phyloP scores from a whole-genome alignment of 495 filamentous ascomycete species.

The Neurospora tetrasperma region DNA sequence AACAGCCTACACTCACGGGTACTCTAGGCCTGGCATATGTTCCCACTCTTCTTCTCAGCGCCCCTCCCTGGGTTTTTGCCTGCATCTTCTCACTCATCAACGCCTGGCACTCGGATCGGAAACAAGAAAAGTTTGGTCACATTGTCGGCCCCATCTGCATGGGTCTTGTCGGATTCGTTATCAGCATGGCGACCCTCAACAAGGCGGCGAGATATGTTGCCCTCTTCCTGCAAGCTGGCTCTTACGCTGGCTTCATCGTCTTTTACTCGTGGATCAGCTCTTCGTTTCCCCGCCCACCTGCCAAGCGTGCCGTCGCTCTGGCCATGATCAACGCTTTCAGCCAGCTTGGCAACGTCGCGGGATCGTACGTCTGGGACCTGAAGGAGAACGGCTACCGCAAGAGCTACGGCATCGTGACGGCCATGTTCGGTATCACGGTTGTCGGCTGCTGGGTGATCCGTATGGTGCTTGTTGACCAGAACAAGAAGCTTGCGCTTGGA shows the following conservation, averaged over 20 bases:
- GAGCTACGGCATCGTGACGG: conserved; percentile 44
- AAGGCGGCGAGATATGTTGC: conserved; percentile 61
- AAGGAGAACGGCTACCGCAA: conserved; percentile 28
- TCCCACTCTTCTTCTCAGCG: conserved; percentile 61
- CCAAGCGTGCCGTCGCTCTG: conserved; percentile 69
- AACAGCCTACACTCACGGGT: conserved; percentile 67
- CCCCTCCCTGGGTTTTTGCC: conserved; percentile 60
- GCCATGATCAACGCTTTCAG: conserved; percentile 70
- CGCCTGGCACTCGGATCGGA: conserved; percentile 65
- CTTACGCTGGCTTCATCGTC: conserved; percentile 60
- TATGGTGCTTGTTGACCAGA: conserved; percentile 51
- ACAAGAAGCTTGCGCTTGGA: conserved; percentile 53
- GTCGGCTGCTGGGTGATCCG: conserved; percentile 36
- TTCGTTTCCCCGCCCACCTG: conserved; percentile 60
- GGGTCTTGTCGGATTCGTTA: conserved; percentile 59
- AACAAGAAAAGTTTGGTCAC: conserved; percentile 64
- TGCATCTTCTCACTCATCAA: conserved; percentile 60
- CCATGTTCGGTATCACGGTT: conserved; percentile 54
- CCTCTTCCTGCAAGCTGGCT: conserved; percentile 57
- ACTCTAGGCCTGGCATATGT: conserved; percentile 63
- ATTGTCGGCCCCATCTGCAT: conserved; percentile 57
- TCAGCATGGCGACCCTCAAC: conserved; percentile 56
- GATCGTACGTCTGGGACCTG: conserved; percentile 60
- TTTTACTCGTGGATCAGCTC: conserved; percentile 69
- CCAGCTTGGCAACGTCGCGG: conserved; percentile 63